Evolutionary conservation across 2,329 filamentous ascomycete genomes (phyloP).

Genomic region (Epichloe glyceriae): DNA sequence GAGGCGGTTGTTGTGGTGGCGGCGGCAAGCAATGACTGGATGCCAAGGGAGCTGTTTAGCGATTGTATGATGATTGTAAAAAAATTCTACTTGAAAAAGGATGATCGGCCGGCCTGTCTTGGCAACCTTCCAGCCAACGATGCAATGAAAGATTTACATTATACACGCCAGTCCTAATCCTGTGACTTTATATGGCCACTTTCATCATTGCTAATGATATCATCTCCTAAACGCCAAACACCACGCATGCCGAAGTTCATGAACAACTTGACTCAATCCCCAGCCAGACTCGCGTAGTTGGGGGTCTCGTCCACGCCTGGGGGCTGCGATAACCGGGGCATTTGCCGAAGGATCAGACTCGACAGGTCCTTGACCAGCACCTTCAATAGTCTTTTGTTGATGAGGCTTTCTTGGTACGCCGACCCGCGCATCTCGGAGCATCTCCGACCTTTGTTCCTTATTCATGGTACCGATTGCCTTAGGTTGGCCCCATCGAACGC

Average conservation of each 20-base stretch:
- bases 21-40: not conserved
- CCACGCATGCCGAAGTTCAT: slow-evolving; percentile 10
- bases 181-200: not conserved
- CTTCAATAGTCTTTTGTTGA: slow-evolving; percentile 18
- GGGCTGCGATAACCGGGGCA: slow-evolving; percentile 48
- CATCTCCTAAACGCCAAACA: slow-evolving; percentile 17
- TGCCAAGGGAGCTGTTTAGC: not conserved
- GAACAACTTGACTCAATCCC: slow-evolving; percentile 42
- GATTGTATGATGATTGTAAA: slow-evolving; percentile 11
- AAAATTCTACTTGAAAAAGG: not conserved
- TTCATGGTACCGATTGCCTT: slow-evolving; percentile 88
- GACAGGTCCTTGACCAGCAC: slow-evolving; percentile 23
- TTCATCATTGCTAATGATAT: not conserved
- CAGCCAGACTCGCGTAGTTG: slow-evolving; percentile 74
- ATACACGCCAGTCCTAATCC: not conserved
- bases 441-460: slow-evolving; percentile 66
- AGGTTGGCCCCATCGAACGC: slow-evolving; percentile 86
- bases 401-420: slow-evolving; percentile 16
- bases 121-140: slow-evolving; percentile 4
- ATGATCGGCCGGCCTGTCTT: not conserved
- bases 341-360: slow-evolving; percentile 18
- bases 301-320: slow-evolving; percentile 62
- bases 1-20: slow-evolving; percentile 19
- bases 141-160: not conserved
- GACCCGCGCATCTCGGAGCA: slow-evolving; percentile 58